Conservation (phyloP, 441 rosid species). For the Arabidopsis hybrid region DNA sequence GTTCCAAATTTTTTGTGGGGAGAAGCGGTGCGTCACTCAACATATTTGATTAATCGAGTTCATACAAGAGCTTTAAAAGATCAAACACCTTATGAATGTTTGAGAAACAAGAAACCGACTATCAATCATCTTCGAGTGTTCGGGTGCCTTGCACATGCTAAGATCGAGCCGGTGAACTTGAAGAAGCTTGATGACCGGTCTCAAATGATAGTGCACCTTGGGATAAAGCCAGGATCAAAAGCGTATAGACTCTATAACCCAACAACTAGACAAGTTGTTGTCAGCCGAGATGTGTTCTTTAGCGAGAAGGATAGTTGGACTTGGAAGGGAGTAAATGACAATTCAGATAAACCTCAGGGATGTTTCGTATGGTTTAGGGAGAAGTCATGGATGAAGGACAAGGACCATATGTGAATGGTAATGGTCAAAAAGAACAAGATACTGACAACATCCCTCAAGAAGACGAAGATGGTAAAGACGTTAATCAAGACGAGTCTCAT, state of each 20-base stretch:
- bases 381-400: background rate
- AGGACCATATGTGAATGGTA: background rate
- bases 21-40: background rate
- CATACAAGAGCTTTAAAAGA: background rate
- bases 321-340: background rate
- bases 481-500: background rate
- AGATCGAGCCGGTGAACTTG: accelerated
- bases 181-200: background rate
- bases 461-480: background rate
- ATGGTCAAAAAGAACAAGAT: background rate
- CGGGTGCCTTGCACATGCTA: background rate
- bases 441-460: background rate
- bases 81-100: background rate
- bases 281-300: background rate
- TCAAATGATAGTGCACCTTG: background rate
- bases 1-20: background rate
- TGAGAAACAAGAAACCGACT: background rate
- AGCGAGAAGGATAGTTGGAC: background rate
- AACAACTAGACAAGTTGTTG: background rate
- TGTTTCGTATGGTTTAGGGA: background rate
- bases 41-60: background rate
- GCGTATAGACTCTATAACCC: background rate
- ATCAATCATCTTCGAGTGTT: background rate
- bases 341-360: background rate
- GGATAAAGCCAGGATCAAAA: background rate